Percentiles rank a stretch among this genome's conserved stretches.
Conservation (phyloP, 345 rosid genomes). For the Anastatica hierochuntica region DNA sequence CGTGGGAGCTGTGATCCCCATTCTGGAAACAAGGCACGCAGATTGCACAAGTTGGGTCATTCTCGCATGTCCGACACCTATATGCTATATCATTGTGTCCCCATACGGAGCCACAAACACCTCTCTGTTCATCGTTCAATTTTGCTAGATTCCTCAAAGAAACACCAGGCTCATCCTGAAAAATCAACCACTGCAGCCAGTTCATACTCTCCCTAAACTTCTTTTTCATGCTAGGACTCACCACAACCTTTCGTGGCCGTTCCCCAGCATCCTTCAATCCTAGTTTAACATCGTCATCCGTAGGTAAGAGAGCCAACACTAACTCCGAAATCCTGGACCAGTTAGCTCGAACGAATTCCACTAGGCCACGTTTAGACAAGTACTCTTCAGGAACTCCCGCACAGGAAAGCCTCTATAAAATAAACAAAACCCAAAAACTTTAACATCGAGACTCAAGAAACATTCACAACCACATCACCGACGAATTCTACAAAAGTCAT, state of each 20-base stretch:
- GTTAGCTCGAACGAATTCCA: constrained; percentile 38
- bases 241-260: constrained; percentile 23
- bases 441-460: not conserved
- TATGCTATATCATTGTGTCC: constrained; percentile 85
- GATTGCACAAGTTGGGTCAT: constrained; percentile 91
- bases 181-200: constrained; percentile 93
- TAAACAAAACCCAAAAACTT: constrained; percentile 1
- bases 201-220: constrained; percentile 45
- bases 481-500: not conserved
- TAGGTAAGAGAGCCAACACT: constrained; percentile 53
- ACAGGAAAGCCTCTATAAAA: constrained; percentile 56
- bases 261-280: constrained; percentile 25
- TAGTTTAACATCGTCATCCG: constrained; percentile 51
- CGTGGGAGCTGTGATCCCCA: constrained; percentile 72
- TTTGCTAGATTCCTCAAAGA: constrained; percentile 42
- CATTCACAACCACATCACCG: not conserved
- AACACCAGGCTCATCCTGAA: constrained; percentile 44
- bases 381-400: constrained; percentile 48
- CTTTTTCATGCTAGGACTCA: constrained; percentile 26
- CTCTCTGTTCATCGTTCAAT: constrained; percentile 46
- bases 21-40: constrained; percentile 85
- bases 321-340: constrained; percentile 32
- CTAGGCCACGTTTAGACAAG: constrained; percentile 38
- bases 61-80: constrained; percentile 73
- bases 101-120: constrained; percentile 97